phyloP scores from a whole-genome alignment of 192 early-diverging fungal species.

The Thamnidium elegans region DNA sequence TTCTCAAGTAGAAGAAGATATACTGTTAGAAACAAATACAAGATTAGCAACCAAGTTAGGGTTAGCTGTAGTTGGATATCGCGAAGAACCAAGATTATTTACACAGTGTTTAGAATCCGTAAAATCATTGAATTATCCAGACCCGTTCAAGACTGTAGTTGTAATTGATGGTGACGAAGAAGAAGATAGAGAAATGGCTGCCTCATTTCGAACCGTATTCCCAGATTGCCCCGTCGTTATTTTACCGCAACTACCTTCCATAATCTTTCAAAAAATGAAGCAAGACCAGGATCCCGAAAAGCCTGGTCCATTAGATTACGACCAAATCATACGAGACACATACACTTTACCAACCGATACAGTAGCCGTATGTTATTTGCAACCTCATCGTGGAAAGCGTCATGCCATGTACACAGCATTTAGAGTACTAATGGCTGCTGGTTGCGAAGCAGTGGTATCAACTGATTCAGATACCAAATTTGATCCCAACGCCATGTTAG shows the following conservation, averaged over 20 bases:
- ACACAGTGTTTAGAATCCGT: slow-evolving; percentile 35
- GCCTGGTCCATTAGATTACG: not conserved
- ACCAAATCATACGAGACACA: not conserved
- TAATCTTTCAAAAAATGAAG: slow-evolving; percentile 1
- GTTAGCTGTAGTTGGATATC: slow-evolving; percentile 37
- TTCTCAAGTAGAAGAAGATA: not conserved
- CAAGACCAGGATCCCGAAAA: not conserved
- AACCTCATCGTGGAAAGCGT: slow-evolving; percentile 52
- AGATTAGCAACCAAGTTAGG: slow-evolving; percentile 23
- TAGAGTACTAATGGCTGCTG: slow-evolving; percentile 38
- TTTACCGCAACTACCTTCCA: slow-evolving; percentile 27
- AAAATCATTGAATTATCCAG: slow-evolving; percentile 27
- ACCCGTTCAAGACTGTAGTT: slow-evolving; percentile 25
- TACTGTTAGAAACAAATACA: not conserved
- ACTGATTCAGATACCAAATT: slow-evolving; percentile 64
- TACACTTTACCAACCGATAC: slow-evolving; percentile 16
- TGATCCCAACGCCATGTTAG: slow-evolving; percentile 44
- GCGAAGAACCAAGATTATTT: slow-evolving; percentile 34
- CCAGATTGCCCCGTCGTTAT: slow-evolving; percentile 15
- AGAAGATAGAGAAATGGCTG: slow-evolving; percentile 36
- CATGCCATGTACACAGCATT: slow-evolving; percentile 57
- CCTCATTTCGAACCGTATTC: slow-evolving; percentile 30
- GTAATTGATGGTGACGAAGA: slow-evolving; percentile 38
- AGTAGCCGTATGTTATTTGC: slow-evolving; percentile 42
- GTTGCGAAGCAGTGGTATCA: slow-evolving; percentile 52